Evolutionary conservation across 306 rosid genomes (phyloP).

Genomic region (Dalbergia cochinchinensis): DNA sequence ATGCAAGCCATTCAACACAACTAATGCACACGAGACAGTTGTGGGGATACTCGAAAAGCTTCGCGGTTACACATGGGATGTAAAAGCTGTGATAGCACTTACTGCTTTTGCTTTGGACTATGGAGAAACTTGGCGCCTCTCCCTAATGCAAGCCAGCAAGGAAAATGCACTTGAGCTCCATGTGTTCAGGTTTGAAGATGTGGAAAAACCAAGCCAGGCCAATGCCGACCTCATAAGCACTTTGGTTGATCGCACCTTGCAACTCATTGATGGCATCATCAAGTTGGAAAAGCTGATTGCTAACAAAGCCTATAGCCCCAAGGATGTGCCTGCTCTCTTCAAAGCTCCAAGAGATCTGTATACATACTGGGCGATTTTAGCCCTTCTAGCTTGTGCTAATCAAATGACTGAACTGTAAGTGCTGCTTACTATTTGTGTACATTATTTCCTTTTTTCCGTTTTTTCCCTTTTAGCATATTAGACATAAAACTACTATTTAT

Average conservation of each 20-base stretch:
- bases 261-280: conserved; percentile 45
- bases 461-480: no score
- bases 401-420: conserved; percentile 19
- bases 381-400: conserved; percentile 57
- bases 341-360: conserved; percentile 44
- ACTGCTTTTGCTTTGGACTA: conserved; percentile 63
- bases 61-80: conserved; percentile 57
- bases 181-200: conserved; percentile 18
- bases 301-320: not conserved
- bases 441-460: no score
- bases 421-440: not conserved
- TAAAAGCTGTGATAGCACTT: conserved; percentile 59
- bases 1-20: not conserved
- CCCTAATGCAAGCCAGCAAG: conserved; percentile 30
- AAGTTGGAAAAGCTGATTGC: conserved; percentile 42
- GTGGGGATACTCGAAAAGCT: conserved; percentile 53
- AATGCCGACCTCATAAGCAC: conserved; percentile 43
- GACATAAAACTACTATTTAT: no score
- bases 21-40: conserved; percentile 47
- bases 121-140: conserved; percentile 64
- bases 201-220: conserved; percentile 22
- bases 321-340: conserved; percentile 50
- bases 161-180: not conserved
- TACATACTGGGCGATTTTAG: conserved; percentile 57
- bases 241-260: conserved; percentile 48